Base-by-base conservation (phyloP, 2,329 filamentous ascomycete genomes). In the Pyrenophora tritici-repentis region DNA sequence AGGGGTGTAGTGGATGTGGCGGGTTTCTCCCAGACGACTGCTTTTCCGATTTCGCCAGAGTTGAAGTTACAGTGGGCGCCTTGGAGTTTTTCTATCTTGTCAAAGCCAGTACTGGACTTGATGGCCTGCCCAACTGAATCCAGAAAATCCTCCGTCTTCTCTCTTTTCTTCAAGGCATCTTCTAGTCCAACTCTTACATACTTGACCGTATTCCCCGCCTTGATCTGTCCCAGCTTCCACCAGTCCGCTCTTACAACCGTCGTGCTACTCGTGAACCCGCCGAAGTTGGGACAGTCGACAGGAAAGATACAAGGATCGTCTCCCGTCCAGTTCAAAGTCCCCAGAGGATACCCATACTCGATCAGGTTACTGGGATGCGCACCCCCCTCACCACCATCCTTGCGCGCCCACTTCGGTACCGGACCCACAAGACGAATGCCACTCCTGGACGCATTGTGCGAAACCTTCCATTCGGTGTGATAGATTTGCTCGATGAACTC, bases 151-250 rank as follows among this genome's bases (percentile, higher is more conserved):
- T 81, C 76, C 10, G 78, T 71, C 7, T 71, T 67, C 47, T 69
- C 72, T 12, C 78, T 73, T 37, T 78, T 67, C 32, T 70, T 69
- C 1, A 84, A 63, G 0, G 83, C 82, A 55, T 80, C 77, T 16
- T 79, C 73, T n/a, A 84, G 69, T 3, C 81, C 79, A 1, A 83
- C 77, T 1, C 76, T 73, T 36, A 73, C 72, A 54, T 81, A 83
- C 35, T 75, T 75, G 35, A 86, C 55, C 2, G 74, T 80, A 59
- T 85, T 80, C 3, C 84, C 84, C 2, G 84, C 79, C 54, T 82
- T 83, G 22, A 86, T 69, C 62, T 87, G 84, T 0, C 84, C 84
- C 9, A 87, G 61, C 59, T 85, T 83, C 83, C 83, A 86, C 61
- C 80, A 77, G 42, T 86, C 83, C 1, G 78, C 83, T 50, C 78